phyloP scores from a whole-genome alignment of 2,329 filamentous ascomycete genomes.

The Lasiodiplodia theobromae region DNA sequence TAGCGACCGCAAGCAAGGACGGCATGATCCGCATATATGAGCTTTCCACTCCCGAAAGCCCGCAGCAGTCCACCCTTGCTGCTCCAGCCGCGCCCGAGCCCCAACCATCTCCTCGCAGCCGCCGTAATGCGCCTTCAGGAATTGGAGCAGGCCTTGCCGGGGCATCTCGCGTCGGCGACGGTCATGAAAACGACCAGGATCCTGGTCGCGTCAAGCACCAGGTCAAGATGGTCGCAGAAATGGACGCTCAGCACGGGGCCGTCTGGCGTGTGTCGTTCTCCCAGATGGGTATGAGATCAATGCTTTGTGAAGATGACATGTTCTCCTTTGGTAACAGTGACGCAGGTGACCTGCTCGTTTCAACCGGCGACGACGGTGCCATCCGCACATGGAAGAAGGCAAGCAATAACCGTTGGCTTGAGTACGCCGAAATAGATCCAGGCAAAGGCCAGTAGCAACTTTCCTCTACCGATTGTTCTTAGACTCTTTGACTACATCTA shows the following conservation, averaged over 20 bases:
- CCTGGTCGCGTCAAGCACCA: conserved; percentile 72
- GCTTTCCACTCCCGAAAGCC: conserved; percentile 65
- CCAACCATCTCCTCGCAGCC: conserved; percentile 14
- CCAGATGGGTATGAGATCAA: conserved; percentile 48
- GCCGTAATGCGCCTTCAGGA: conserved; percentile 54
- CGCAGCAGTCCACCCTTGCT: conserved; percentile 46
- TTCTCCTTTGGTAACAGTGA: conserved; percentile 41
- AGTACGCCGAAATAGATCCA: conserved; percentile 56
- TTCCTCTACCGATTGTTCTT: neutral
- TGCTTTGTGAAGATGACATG: neutral
- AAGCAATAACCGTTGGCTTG: conserved; percentile 55
- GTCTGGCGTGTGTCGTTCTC: conserved; percentile 78
- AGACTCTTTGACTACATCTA: conserved; percentile 20
- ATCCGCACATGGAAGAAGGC: conserved; percentile 59
- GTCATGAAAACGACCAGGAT: conserved; percentile 63
- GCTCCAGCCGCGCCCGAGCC: conserved; percentile 26
- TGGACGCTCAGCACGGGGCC: conserved; percentile 72
- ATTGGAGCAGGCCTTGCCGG: conserved; percentile 62
- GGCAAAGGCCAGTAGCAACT: conserved; percentile 18
- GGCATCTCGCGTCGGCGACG: conserved; percentile 50
- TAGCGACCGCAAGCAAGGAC: conserved; percentile 93
- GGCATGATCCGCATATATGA: conserved; percentile 90
- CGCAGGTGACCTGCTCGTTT: conserved; percentile 75
- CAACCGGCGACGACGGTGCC: conserved; percentile 77
- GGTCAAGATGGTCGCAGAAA: conserved; percentile 68